Evolutionary conservation across 176 grass and related monocot species (phyloP).

Genomic region (Poa pratensis): DNA sequence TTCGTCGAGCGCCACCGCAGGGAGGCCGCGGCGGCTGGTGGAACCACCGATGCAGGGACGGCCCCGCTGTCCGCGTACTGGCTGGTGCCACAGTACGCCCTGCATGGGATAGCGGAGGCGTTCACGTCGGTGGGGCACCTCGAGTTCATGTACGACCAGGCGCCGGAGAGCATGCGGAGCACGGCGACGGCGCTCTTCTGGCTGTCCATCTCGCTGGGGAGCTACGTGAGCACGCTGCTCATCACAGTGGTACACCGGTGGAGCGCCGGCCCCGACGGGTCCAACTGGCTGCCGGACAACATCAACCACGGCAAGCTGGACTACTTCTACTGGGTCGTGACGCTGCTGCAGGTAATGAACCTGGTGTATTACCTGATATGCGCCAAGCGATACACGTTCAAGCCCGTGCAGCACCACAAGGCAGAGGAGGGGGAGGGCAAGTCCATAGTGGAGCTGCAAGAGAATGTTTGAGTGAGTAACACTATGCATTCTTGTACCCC

Average conservation of each 20-base stretch:
- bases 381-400: constrained; percentile 68
- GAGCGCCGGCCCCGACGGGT: constrained; percentile 46
- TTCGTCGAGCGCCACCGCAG: constrained; percentile 64
- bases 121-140: constrained; percentile 81
- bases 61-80: constrained; percentile 68
- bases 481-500: not conserved
- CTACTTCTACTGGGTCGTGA: constrained; percentile 83
- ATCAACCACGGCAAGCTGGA: constrained; percentile 75
- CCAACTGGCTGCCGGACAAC: constrained; percentile 85
- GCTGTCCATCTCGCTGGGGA: constrained; percentile 78
- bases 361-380: constrained; percentile 69
- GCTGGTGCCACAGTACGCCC: constrained; percentile 80
- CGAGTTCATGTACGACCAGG: constrained; percentile 93
- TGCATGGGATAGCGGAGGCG: constrained; percentile 70
- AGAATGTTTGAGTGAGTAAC: constrained; percentile 44
- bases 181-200: constrained; percentile 73
- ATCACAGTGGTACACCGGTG: constrained; percentile 65
- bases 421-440: constrained; percentile 23
- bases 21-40: constrained; percentile 8
- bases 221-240: constrained; percentile 73
- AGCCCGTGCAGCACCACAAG: constrained; percentile 50
- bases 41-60: constrained; percentile 50
- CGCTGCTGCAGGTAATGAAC: constrained; percentile 61
- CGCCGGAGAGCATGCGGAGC: constrained; percentile 92
- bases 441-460: constrained; percentile 44